Percentiles rank a stretch among this genome's conserved stretches.
These are phyloP conservation scores for Endotrypanum monterogeii DNA, from an alignment of 208 protist species.

Conservation along the genomic window DNA sequence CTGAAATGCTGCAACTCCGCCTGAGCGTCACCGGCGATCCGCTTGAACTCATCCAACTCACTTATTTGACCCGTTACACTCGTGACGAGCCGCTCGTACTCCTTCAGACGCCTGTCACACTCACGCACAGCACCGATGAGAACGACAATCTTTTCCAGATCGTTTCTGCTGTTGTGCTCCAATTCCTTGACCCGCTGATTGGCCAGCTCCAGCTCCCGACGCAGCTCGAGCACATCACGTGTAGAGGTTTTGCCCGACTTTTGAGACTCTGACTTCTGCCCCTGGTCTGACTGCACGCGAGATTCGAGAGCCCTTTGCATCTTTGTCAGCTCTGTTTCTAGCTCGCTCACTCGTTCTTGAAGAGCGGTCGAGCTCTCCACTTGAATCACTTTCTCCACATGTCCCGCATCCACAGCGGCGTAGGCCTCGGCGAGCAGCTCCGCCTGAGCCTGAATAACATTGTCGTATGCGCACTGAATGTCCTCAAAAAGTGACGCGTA, in stretches of 20 bases:
- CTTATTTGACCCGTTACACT: constrained; percentile 53
- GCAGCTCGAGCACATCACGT: constrained; percentile 30
- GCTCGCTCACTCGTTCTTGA: constrained; percentile 33
- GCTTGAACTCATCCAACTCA: constrained; percentile 79
- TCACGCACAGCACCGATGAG: constrained; percentile 78
- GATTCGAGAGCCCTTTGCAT: constrained; percentile 37
- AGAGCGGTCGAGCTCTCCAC: constrained; percentile 32
- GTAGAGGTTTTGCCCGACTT: constrained; percentile 7
- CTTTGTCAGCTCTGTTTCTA: constrained; percentile 39
- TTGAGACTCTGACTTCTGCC: background rate
- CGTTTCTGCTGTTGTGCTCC: constrained; percentile 53
- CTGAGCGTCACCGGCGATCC: constrained; percentile 77
- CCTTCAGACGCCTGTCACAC: constrained; percentile 73
- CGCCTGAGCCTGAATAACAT: constrained; percentile 78
- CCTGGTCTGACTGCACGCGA: constrained; percentile 26
- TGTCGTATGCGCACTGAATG: constrained; percentile 80
- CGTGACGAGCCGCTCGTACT: constrained; percentile 50
- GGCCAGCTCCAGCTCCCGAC: constrained; percentile 41
- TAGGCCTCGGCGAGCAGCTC: constrained; percentile 61
- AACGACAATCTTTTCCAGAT: constrained; percentile 78
- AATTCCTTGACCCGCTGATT: constrained; percentile 43
- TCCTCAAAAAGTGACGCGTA: constrained; percentile 72
- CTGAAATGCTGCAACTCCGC: constrained; percentile 72
- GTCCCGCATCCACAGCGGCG: constrained; percentile 12
- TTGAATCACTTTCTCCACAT: constrained; percentile 28